These are phyloP conservation scores for Xanthoconium stramineum DNA, from an alignment of 768 basidiomycete species.

Conservation along the genomic window DNA sequence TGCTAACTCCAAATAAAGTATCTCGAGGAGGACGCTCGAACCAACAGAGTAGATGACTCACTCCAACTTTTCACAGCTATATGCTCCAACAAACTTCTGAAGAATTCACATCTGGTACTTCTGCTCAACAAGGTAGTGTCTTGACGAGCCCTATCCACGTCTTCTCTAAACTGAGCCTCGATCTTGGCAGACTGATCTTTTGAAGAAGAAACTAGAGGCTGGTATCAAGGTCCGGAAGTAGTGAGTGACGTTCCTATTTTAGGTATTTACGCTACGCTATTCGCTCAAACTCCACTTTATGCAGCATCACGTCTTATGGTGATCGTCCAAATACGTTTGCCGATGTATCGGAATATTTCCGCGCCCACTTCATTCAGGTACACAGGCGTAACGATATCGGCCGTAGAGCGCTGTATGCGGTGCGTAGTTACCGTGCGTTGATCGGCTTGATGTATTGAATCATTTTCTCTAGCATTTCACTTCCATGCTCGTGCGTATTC, in stretches of 20 bases:
- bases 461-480: slow-evolving; percentile 54
- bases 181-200: slow-evolving; percentile 56
- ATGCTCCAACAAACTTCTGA: slow-evolving; percentile 72
- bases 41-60: slow-evolving; percentile 80
- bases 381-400: slow-evolving; percentile 64
- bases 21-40: slow-evolving; percentile 75
- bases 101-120: slow-evolving; percentile 68
- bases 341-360: slow-evolving; percentile 73
- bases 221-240: slow-evolving; percentile 73
- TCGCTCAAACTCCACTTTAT: not conserved
- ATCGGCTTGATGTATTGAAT: slow-evolving; percentile 8
- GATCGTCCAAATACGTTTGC: slow-evolving; percentile 69
- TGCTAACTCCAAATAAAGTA: slow-evolving; percentile 44
- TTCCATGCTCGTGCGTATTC: slow-evolving; percentile 56
- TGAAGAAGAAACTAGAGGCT: slow-evolving; percentile 66
- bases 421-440: slow-evolving; percentile 36
- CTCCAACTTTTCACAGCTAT: slow-evolving; percentile 73
- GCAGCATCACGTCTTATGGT: slow-evolving; percentile 74
- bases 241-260: slow-evolving; percentile 42
- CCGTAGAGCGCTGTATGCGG: slow-evolving; percentile 60
- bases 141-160: slow-evolving; percentile 2
- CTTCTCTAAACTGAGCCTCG: slow-evolving; percentile 6
- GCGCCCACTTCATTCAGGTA: slow-evolving; percentile 78
- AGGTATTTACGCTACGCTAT: not conserved
- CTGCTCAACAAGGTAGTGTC: slow-evolving; percentile 70